phyloP scores from a whole-genome alignment of 805 yeast genomes.

The Metschnikowia shivogae region DNA sequence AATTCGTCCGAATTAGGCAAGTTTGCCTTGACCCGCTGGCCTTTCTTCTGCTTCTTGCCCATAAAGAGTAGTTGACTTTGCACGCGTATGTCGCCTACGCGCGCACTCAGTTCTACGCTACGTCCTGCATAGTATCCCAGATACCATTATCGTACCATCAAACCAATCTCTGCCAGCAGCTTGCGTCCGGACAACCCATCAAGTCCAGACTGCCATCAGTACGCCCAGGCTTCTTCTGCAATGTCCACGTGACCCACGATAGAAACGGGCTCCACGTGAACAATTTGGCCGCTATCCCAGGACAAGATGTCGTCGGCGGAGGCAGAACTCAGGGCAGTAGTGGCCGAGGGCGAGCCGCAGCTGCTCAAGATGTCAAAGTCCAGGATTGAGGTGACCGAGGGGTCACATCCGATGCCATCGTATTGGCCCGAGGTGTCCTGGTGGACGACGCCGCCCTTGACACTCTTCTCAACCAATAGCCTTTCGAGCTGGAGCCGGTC shows the following conservation, averaged over 20 bases:
- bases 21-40: no score
- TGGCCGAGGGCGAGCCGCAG: slow-evolving; percentile 13
- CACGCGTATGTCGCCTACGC: background rate
- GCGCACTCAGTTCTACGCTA: background rate
- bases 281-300: slow-evolving; percentile 5
- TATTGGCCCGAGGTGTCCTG: slow-evolving; percentile 18
- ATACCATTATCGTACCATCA: background rate
- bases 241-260: slow-evolving; percentile 13
- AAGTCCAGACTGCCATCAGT: background rate
- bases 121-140: background rate
- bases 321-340: slow-evolving; percentile 8
- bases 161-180: no score
- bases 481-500: slow-evolving; percentile 54
- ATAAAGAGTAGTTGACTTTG: background rate
- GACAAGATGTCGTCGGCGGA: slow-evolving; percentile 14
- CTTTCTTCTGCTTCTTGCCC: slow-evolving; percentile 1
- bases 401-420: slow-evolving; percentile 7
- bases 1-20: no score
- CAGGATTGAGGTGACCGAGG: slow-evolving; percentile 11
- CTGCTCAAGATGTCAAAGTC: slow-evolving; percentile 19
- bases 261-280: slow-evolving; percentile 11
- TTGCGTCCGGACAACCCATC: no score
- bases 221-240: slow-evolving; percentile 10
- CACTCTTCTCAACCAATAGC: slow-evolving; percentile 55
- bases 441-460: slow-evolving; percentile 52